phyloP scores from a whole-genome alignment of 768 basidiomycete genomes.

The Lentinula raphanica region DNA sequence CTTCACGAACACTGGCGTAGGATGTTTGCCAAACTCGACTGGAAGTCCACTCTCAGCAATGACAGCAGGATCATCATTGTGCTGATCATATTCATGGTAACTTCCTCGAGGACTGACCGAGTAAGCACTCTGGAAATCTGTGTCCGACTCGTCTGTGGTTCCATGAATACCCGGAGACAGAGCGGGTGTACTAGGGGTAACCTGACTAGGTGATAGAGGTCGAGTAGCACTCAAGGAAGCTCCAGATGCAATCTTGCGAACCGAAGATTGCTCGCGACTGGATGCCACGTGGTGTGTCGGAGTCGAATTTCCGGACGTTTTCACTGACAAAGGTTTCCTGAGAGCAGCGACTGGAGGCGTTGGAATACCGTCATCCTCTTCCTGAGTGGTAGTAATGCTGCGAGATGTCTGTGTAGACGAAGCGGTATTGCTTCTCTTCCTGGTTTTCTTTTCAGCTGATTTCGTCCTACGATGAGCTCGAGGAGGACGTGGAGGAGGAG shows the following conservation, averaged over 20 bases:
- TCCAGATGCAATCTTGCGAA: slow-evolving; percentile 21
- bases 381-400: slow-evolving; percentile 19
- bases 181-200: slow-evolving; percentile 31
- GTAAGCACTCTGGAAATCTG: slow-evolving; percentile 85
- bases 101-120: slow-evolving; percentile 70
- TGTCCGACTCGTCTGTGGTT: slow-evolving; percentile 71
- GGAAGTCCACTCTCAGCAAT: slow-evolving; percentile 26
- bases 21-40: slow-evolving; percentile 24
- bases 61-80: slow-evolving; percentile 19
- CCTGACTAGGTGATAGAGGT: slow-evolving; percentile 22
- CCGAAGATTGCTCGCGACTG: not conserved
- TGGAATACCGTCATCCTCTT: slow-evolving; percentile 23
- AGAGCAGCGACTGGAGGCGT: slow-evolving; percentile 15
- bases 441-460: slow-evolving; percentile 27
- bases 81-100: slow-evolving; percentile 30
- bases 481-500: slow-evolving; percentile 37
- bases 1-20: slow-evolving; percentile 26
- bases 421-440: slow-evolving; percentile 56
- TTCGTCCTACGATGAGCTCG: slow-evolving; percentile 23
- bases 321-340: slow-evolving; percentile 1
- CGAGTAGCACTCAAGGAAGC: slow-evolving; percentile 17
- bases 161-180: slow-evolving; percentile 26
- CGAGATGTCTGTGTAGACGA: slow-evolving; percentile 53
- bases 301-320: not conserved
- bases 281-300: not conserved